These are phyloP conservation scores for Aphanomyces invadans DNA, from an alignment of 352 stramenopile species.

Conservation along the genomic window DNA sequence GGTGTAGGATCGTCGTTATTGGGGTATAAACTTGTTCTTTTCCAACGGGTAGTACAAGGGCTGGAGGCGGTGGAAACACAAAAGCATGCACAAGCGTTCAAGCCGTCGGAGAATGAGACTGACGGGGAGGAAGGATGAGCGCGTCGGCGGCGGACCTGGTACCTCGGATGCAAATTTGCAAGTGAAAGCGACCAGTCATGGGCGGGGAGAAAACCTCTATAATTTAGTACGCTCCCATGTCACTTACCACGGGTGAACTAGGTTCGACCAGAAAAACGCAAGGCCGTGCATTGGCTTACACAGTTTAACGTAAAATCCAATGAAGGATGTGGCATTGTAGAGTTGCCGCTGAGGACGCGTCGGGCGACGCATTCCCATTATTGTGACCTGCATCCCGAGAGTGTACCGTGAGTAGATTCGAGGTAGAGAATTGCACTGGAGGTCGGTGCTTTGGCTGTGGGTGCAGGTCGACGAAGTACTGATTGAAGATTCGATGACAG, in stretches of 20 bases:
- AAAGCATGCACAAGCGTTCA: constrained; percentile 22
- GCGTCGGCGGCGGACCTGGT: not conserved
- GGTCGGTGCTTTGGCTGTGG: too few relatives aligned
- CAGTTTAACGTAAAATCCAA: not conserved
- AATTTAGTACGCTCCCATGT: not conserved
- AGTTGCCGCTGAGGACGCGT: not conserved
- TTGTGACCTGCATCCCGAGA: too few relatives aligned
- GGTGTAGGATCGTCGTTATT: constrained; percentile 10
- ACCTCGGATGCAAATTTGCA: constrained; percentile 19
- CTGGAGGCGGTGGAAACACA: constrained; percentile 10
- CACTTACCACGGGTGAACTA: too few relatives aligned
- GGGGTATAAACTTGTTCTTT: constrained; percentile 24
- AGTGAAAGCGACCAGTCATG: constrained; percentile 11
- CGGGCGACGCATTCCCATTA: too few relatives aligned
- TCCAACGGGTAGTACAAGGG: constrained; percentile 8
- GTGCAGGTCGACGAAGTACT: too few relatives aligned
- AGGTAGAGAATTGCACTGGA: too few relatives aligned
- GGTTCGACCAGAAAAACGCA: too few relatives aligned
- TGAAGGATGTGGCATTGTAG: not conserved
- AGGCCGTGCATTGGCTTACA: not conserved
- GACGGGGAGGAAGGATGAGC: not conserved
- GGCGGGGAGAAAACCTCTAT: not conserved
- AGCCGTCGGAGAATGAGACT: not conserved
- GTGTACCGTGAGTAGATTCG: too few relatives aligned
- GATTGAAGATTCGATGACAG: too few relatives aligned